A percentile compares a stretch with the other conserved stretches of the same genome.
These are phyloP conservation scores for Penicillium sp. DNA, from an alignment of 2,329 filamentous ascomycete genomes.

Conservation along the genomic window DNA sequence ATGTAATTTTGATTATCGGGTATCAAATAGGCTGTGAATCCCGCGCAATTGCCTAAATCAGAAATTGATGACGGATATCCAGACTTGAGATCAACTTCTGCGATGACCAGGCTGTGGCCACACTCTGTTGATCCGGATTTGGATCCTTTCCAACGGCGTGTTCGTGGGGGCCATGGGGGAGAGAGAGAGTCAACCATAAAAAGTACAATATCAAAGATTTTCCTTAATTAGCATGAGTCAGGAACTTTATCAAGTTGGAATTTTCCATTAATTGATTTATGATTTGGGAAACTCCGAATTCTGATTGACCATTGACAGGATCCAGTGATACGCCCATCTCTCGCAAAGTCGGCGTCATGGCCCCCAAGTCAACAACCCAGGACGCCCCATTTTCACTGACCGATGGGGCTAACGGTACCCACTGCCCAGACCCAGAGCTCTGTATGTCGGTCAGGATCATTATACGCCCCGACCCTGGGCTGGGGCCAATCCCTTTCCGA, in stretches of 20 bases:
- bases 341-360: conserved; percentile 14
- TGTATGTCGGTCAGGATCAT: conserved; percentile 20
- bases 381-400: conserved; percentile 14
- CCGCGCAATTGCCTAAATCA: too few species aligned
- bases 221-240: background rate
- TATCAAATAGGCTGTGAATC: too few species aligned
- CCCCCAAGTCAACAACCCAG: conserved; percentile 15
- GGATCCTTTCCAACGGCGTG: conserved; percentile 12
- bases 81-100: too few species aligned
- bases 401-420: conserved; percentile 20
- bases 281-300: conserved; percentile 1
- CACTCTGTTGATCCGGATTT: too few species aligned
- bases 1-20: too few species aligned
- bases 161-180: conserved; percentile 18
- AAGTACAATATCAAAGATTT: too few species aligned
- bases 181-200: too few species aligned
- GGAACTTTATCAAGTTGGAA: too few species aligned
- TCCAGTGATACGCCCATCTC: conserved; percentile 5
- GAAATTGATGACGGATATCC: too few species aligned
- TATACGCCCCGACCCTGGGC: conserved; percentile 18
- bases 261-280: too few species aligned
- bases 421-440: conserved; percentile 11
- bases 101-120: too few species aligned
- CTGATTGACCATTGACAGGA: conserved; percentile 3
- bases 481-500: conserved; percentile 8